Evolutionary conservation across 169 alveolate genomes (phyloP).

Genomic region (Theileria sp.): DNA sequence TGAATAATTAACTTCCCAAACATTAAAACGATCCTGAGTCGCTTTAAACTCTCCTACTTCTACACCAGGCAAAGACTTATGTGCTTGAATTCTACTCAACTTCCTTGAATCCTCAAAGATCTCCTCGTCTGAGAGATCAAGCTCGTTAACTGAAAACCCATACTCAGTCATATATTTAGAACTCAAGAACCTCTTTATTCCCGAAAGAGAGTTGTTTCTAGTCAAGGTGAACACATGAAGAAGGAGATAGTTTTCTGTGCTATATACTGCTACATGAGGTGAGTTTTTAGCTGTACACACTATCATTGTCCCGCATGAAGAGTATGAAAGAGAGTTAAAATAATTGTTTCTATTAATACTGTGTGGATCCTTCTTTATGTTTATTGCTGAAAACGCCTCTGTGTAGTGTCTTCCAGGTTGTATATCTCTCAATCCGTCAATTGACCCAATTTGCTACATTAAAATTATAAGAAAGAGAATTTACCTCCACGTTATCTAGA

Average conservation of each 20-base stretch:
- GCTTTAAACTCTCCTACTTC: slow-evolving; percentile 59
- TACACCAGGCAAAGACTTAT: slow-evolving; percentile 71
- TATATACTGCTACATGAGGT: slow-evolving; percentile 71
- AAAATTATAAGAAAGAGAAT: not conserved
- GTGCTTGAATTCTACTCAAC: slow-evolving; percentile 60
- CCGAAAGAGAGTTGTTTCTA: slow-evolving; percentile 65
- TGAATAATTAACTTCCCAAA: slow-evolving; percentile 54
- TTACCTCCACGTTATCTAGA: slow-evolving; percentile 69
- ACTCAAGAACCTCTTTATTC: slow-evolving; percentile 64
- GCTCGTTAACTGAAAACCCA: slow-evolving; percentile 53
- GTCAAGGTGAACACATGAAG: slow-evolving; percentile 64
- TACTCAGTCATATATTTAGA: slow-evolving; percentile 69
- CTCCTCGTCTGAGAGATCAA: slow-evolving; percentile 61
- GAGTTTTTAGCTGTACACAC: slow-evolving; percentile 74
- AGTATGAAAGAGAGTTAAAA: slow-evolving; percentile 70
- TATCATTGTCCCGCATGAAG: slow-evolving; percentile 68
- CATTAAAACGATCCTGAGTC: slow-evolving; percentile 37
- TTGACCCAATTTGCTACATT: slow-evolving; percentile 73
- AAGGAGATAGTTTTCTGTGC: slow-evolving; percentile 65
- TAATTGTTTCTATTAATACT: slow-evolving; percentile 69
- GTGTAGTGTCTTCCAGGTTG: slow-evolving; percentile 76
- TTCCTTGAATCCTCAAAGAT: slow-evolving; percentile 58
- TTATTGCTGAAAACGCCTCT: slow-evolving; percentile 73
- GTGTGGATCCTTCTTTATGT: slow-evolving; percentile 48
- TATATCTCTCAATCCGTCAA: slow-evolving; percentile 85